Percentiles rank a stretch among this genome's conserved stretches.
phyloP scores from a whole-genome alignment of 108 stramenopile genomes.

The Skeletonema potamos region DNA sequence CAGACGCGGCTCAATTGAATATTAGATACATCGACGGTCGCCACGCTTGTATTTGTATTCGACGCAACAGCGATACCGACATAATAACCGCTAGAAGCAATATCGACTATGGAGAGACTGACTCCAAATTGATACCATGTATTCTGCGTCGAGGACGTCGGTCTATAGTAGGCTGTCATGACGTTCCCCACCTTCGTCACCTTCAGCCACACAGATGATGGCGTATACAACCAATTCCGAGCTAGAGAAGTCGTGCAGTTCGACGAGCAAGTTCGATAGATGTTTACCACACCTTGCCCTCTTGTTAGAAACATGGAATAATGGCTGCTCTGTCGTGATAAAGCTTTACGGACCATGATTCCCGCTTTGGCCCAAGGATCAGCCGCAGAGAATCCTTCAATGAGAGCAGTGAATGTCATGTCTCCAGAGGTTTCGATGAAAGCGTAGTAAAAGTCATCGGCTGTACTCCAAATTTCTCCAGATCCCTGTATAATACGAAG shows the following conservation, averaged over 20 bases:
- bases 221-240: not conserved
- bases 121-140: conserved; percentile 34
- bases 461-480: conserved; percentile 23
- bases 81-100: conserved; percentile 26
- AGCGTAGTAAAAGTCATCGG: conserved; percentile 41
- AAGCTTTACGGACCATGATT: conserved; percentile 23
- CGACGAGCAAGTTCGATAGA: conserved; percentile 13
- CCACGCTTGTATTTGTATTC: not conserved
- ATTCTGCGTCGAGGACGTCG: not conserved
- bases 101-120: conserved; percentile 7
- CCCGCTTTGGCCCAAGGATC: conserved; percentile 31
- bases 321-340: not conserved
- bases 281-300: conserved; percentile 6
- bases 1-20: not conserved
- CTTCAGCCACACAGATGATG: conserved; percentile 26
- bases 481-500: conserved; percentile 14
- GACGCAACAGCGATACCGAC: conserved; percentile 4
- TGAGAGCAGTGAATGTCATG: conserved; percentile 16
- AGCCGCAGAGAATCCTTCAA: conserved; percentile 12
- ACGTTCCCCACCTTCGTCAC: conserved; percentile 33
- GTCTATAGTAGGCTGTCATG: conserved; percentile 25
- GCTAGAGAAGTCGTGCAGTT: not conserved
- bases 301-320: conserved; percentile 8
- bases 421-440: conserved; percentile 42
- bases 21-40: not conserved